These are phyloP conservation scores for Yamadazyma spencermartinsiae DNA, from an alignment of 1,139 yeast genomes.

Conservation along the genomic window DNA sequence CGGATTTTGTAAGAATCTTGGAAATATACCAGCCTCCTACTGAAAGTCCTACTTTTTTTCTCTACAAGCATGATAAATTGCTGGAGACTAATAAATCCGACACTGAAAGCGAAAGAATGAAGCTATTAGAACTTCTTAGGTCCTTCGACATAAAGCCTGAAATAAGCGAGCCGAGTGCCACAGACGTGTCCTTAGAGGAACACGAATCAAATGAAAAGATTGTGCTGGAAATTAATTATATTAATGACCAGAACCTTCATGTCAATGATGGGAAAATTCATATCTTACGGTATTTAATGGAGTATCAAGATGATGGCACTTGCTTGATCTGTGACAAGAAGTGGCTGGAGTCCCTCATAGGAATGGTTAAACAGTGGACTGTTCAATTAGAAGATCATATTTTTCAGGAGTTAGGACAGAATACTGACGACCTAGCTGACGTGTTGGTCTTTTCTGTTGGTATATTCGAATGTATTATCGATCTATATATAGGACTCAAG, in stretches of 20 bases:
- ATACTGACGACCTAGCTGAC: conserved; percentile 2
- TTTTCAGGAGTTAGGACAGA: neutral
- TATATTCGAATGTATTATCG: conserved; percentile 59
- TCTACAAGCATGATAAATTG: neutral
- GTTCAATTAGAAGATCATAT: conserved; percentile 28
- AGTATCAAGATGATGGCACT: conserved; percentile 14
- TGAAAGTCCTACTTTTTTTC: conserved; percentile 10
- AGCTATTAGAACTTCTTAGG: conserved; percentile 39
- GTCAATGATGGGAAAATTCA: conserved; percentile 31
- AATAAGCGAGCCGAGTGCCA: neutral
- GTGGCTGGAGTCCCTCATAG: conserved; percentile 28
- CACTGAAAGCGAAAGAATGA: conserved; percentile 32
- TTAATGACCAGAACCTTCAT: conserved; percentile 12
- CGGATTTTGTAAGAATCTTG: conserved; percentile 28
- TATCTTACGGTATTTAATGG: conserved; percentile 43
- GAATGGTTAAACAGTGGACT: conserved; percentile 34
- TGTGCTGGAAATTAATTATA: conserved; percentile 11
- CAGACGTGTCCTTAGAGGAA: conserved; percentile 7
- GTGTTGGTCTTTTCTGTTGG: conserved; percentile 22
- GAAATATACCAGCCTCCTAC: conserved; percentile 24
- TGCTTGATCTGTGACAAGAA: conserved; percentile 24
- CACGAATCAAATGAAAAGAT: conserved; percentile 6
- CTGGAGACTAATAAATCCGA: conserved; percentile 16
- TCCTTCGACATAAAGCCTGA: conserved; percentile 29
- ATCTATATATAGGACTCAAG: conserved; percentile 40